Base-by-base conservation (phyloP, 371 early-diverging fungal species). In the Thermomucor indicae-seudaticae region DNA sequence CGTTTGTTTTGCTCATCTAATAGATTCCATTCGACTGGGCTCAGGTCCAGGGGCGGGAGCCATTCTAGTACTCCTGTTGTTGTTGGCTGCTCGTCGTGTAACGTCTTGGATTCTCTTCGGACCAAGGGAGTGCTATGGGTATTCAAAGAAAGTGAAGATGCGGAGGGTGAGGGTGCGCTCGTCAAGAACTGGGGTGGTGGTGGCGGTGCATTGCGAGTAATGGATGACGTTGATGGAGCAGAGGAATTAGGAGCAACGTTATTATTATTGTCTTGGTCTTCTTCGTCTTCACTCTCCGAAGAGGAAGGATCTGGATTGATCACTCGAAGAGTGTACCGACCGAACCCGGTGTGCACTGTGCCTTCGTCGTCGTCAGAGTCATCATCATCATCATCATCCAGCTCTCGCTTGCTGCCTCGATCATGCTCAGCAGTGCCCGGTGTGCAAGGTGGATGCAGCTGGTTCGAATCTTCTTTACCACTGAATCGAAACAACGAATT, bases 261-360 rank as follows among this genome's bases (percentile, higher is more conserved):
- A n/a, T 42, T 28, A 27, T 28, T 24, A 17, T 39, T 35, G 23
- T 42, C 30, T 24, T 27, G 48, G 6, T 53, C 25, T 28, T 53
- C 44, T 19, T 45, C 54, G 0, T 45, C 54, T 19, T 56, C 57
- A 12, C 41, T 35, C n/a, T 43, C 47, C 17, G 40, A 45, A 6
- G 51, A 50, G 19, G 29, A 28, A 23, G 60, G 60, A 51, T 60
- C 60, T 20, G 60, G 60, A 43, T 60, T 60, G 48, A 60, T 60
- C n/a, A 60, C 60, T 23, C 60, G 40, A 8, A 60, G 44, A 5
- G 47, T 47, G 16, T 43, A 51, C 19, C 32, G 32, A 1, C 57
- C 57, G n/a, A 29, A 28, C 0, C 54, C 54, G 19, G 51, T 45
- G 14, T 38, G 39, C 4, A 44, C 44, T 7, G 39, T 50, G 7